A percentile compares a stretch with the other conserved stretches of the same genome.
Evolutionary conservation across 371 early-diverging fungal species (phyloP).

Genomic region (Rhizopus microsporus): DNA sequence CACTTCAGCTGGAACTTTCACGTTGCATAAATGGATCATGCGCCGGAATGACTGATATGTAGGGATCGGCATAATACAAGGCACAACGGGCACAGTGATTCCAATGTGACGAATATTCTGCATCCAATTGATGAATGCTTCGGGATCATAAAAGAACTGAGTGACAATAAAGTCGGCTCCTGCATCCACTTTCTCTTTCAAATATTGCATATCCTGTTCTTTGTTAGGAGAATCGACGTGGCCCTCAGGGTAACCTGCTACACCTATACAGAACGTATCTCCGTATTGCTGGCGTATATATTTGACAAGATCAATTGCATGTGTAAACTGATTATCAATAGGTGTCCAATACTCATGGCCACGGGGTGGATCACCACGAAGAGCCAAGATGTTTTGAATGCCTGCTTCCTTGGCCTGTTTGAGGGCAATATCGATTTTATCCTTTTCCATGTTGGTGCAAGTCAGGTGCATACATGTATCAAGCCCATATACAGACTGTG

Average conservation of each 20-base stretch:
- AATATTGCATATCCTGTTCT: constrained; percentile 51
- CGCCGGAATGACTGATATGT: constrained; percentile 88
- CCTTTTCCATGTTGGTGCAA: constrained; percentile 96
- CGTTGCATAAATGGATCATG: constrained; percentile 81
- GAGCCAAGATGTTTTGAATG: constrained; percentile 91
- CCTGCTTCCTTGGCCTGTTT: constrained; percentile 84
- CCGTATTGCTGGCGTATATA: constrained; percentile 86
- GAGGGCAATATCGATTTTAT: constrained; percentile 81
- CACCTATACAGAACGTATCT: constrained; percentile 94
- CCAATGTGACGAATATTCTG: constrained; percentile 68
- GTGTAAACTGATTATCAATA: constrained; percentile 74
- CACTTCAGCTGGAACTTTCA: constrained; percentile 75
- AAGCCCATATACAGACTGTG: constrained; percentile 83
- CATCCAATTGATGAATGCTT: constrained; percentile 78
- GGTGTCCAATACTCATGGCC: constrained; percentile 84
- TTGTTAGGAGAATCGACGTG: constrained; percentile 75
- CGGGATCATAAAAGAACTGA: constrained; percentile 89
- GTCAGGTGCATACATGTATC: constrained; percentile 96
- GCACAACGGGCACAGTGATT: constrained; percentile 85
- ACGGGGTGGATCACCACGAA: constrained; percentile 88
- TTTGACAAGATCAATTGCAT: constrained; percentile 90
- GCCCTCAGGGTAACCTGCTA: constrained; percentile 97
- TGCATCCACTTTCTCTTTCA: constrained; percentile 86
- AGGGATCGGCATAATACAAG: constrained; percentile 95
- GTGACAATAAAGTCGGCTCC: constrained; percentile 96